These are phyloP conservation scores for Trichoderma reesei DNA, from an alignment of 495 filamentous ascomycete species.

Conservation along the genomic window DNA sequence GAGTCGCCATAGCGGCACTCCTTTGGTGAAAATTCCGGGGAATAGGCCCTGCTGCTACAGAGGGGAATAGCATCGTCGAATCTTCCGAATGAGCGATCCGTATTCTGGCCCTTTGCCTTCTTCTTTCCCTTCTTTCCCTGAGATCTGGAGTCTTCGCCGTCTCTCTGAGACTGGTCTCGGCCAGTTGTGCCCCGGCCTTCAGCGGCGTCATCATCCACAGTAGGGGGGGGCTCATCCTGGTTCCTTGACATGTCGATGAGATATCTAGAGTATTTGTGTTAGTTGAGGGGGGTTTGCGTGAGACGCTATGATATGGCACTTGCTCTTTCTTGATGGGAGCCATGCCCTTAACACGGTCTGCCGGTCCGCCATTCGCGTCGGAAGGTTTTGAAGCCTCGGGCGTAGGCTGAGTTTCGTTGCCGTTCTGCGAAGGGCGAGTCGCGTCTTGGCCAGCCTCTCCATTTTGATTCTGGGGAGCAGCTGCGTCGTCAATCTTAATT, in stretches of 20 bases:
- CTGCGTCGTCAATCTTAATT: conserved; percentile 40
- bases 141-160: conserved; percentile 17
- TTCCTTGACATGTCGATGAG: conserved; percentile 34
- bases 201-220: conserved; percentile 59
- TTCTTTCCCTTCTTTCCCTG: conserved; percentile 42
- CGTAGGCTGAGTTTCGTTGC: neutral
- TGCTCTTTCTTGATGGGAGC: conserved; percentile 82
- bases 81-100: conserved; percentile 68
- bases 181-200: conserved; percentile 20
- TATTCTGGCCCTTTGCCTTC: conserved; percentile 78
- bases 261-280: conserved; percentile 37
- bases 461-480: neutral
- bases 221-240: conserved; percentile 17
- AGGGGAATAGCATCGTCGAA: conserved; percentile 69
- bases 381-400: neutral
- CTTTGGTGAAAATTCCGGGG: conserved; percentile 65
- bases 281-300: neutral
- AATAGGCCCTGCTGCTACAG: conserved; percentile 57
- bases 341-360: conserved; percentile 47
- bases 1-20: conserved; percentile 63
- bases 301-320: conserved; percentile 19
- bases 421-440: neutral
- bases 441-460: conserved; percentile 3
- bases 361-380: conserved; percentile 20
- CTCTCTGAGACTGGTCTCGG: conserved; percentile 21